These are phyloP conservation scores for Ramaria rubella DNA, from an alignment of 768 basidiomycete species.

Conservation along the genomic window DNA sequence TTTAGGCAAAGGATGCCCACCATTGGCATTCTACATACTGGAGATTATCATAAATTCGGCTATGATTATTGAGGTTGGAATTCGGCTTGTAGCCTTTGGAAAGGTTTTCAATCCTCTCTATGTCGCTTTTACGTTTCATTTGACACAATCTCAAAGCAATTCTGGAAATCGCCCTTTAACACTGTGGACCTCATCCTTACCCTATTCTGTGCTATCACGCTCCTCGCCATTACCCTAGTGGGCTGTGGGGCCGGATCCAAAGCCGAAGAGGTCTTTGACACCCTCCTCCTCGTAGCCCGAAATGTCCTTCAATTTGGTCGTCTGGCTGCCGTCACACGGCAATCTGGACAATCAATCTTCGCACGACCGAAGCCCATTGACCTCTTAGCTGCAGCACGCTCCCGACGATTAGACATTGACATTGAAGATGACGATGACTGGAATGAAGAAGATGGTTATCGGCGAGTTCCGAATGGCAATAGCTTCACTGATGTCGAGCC, in stretches of 20 bases:
- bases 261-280: slow-evolving; percentile 93
- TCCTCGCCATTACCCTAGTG: slow-evolving; percentile 84
- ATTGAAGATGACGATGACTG: slow-evolving; percentile 55
- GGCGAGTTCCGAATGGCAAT: slow-evolving; percentile 47
- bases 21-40: slow-evolving; percentile 79
- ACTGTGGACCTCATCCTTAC: slow-evolving; percentile 85
- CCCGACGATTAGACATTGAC: slow-evolving; percentile 68
- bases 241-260: slow-evolving; percentile 77
- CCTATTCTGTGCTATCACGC: slow-evolving; percentile 79
- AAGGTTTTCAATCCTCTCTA: slow-evolving; percentile 49
- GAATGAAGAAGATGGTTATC: slow-evolving; percentile 43
- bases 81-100: slow-evolving; percentile 90
- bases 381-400: slow-evolving; percentile 60
- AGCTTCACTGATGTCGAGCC: not conserved
- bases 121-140: not conserved
- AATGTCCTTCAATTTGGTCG: slow-evolving; percentile 92
- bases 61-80: slow-evolving; percentile 91
- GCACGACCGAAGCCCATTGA: slow-evolving; percentile 82
- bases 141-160: slow-evolving; percentile 55
- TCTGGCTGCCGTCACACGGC: slow-evolving; percentile 87
- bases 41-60: slow-evolving; percentile 83
- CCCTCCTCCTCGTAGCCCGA: slow-evolving; percentile 81
- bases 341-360: slow-evolving; percentile 89
- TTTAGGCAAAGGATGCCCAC: slow-evolving; percentile 78
- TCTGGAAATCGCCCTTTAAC: slow-evolving; percentile 94